A percentile compares a stretch with the other conserved stretches of the same genome.
phyloP scores from a whole-genome alignment of 495 filamentous ascomycete species.

The Amphirosellinia nigrospora region DNA sequence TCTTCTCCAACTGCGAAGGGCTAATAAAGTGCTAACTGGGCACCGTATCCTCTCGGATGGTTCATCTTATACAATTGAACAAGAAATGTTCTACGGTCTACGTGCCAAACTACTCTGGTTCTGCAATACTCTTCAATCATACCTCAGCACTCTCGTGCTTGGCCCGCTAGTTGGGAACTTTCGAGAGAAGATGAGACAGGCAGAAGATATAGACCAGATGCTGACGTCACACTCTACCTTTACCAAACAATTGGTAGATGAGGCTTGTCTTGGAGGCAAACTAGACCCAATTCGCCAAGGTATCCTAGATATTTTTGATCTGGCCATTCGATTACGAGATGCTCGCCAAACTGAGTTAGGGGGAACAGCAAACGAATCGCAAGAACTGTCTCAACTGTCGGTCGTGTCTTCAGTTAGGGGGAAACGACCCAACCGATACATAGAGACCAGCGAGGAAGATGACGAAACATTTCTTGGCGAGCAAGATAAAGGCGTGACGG shows the following conservation, averaged over 20 bases:
- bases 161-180: conserved; percentile 61
- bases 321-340: conserved; percentile 58
- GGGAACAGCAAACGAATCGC: conserved; percentile 46
- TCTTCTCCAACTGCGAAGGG: conserved; percentile 76
- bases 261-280: conserved; percentile 69
- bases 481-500: conserved; percentile 34
- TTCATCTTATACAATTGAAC: conserved; percentile 38
- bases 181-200: conserved; percentile 55
- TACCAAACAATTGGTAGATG: conserved; percentile 63
- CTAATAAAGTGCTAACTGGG: conserved; percentile 70
- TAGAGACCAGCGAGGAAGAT: conserved; percentile 48
- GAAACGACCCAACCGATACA: conserved; percentile 33
- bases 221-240: conserved; percentile 70
- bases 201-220: conserved; percentile 84
- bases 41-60: conserved; percentile 52
- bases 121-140: conserved; percentile 71
- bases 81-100: conserved; percentile 63
- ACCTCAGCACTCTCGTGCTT: conserved; percentile 76
- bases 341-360: conserved; percentile 48
- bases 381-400: conserved; percentile 45
- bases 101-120: conserved; percentile 83
- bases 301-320: conserved; percentile 68
- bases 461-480: conserved; percentile 43
- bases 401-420: conserved; percentile 35
- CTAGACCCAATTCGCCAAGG: conserved; percentile 68